These are phyloP conservation scores for Macrolepiota fuliginosa DNA, from an alignment of 768 basidiomycete species.

Conservation along the genomic window DNA sequence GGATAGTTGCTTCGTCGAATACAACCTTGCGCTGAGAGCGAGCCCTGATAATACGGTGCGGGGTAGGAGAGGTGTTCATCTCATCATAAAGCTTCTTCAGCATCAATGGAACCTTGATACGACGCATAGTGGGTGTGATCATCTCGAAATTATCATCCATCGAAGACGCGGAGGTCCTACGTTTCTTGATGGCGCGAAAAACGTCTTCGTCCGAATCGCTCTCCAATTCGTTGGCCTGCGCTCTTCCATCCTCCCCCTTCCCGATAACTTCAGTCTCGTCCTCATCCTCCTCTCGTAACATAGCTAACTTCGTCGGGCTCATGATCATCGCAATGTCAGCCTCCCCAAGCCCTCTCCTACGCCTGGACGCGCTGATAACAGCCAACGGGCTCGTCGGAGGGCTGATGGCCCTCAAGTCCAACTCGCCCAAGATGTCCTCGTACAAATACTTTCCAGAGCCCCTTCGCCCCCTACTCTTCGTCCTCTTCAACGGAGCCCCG, in stretches of 20 bases:
- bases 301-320: constrained; percentile 20
- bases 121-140: constrained; percentile 20
- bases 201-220: constrained; percentile 17
- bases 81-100: constrained; percentile 1
- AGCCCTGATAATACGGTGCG: constrained; percentile 17
- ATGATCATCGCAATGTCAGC: constrained; percentile 19
- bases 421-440: constrained; percentile 7
- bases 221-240: constrained; percentile 20
- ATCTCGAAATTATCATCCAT: constrained; percentile 12
- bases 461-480: constrained; percentile 20
- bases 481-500: constrained; percentile 33
- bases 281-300: constrained; percentile 30
- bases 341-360: constrained; percentile 16
- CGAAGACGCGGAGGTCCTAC: constrained; percentile 13
- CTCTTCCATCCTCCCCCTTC: constrained; percentile 15
- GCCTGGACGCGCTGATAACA: constrained; percentile 18
- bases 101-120: constrained; percentile 12
- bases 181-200: constrained; percentile 21
- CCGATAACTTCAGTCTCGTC: constrained; percentile 12
- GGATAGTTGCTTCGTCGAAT: background rate
- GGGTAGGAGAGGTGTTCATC: constrained; percentile 12
- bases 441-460: constrained; percentile 7
- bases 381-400: constrained; percentile 38
- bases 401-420: constrained; percentile 19
- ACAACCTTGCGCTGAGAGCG: constrained; percentile 1